phyloP scores from a whole-genome alignment of 768 basidiomycete genomes.

The Amanita rimosa region DNA sequence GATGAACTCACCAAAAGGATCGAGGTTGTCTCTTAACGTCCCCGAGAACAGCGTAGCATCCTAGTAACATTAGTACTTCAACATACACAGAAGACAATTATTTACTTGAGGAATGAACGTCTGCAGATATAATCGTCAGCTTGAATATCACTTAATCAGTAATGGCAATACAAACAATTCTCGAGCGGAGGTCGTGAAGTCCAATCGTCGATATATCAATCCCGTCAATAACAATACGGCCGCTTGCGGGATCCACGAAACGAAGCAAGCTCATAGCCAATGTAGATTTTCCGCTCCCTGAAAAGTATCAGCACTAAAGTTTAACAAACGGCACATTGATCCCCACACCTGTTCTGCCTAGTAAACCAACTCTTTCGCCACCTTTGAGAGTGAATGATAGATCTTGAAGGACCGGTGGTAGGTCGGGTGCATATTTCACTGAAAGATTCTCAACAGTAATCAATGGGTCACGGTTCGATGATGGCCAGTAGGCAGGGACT shows the following conservation, averaged over 20 bases:
- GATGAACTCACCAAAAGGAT: slow-evolving; percentile 46
- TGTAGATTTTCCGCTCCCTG: slow-evolving; percentile 21
- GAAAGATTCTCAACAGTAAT: slow-evolving; percentile 65
- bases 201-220: slow-evolving; percentile 84
- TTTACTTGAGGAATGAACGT: slow-evolving; percentile 65
- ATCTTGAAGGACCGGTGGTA: slow-evolving; percentile 69
- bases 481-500: slow-evolving; percentile 91
- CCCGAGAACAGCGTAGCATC: slow-evolving; percentile 76
- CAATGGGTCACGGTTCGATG: slow-evolving; percentile 45
- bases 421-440: slow-evolving; percentile 75
- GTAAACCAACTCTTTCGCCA: slow-evolving; percentile 64
- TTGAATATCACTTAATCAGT: slow-evolving; percentile 4
- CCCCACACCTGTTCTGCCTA: slow-evolving; percentile 66
- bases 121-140: slow-evolving; percentile 20
- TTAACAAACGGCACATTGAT: neutral
- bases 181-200: slow-evolving; percentile 70
- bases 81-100: neutral
- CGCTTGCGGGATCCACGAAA: slow-evolving; percentile 64
- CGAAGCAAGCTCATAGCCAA: slow-evolving; percentile 2
- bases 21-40: slow-evolving; percentile 63
- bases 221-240: slow-evolving; percentile 75
- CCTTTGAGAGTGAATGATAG: slow-evolving; percentile 65
- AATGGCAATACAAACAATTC: slow-evolving; percentile 35
- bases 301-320: slow-evolving; percentile 24
- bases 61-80: slow-evolving; percentile 12